These are phyloP conservation scores for Stagonosporopsis chrysanthemi DNA, from an alignment of 2,329 filamentous ascomycete species.

Conservation along the genomic window DNA sequence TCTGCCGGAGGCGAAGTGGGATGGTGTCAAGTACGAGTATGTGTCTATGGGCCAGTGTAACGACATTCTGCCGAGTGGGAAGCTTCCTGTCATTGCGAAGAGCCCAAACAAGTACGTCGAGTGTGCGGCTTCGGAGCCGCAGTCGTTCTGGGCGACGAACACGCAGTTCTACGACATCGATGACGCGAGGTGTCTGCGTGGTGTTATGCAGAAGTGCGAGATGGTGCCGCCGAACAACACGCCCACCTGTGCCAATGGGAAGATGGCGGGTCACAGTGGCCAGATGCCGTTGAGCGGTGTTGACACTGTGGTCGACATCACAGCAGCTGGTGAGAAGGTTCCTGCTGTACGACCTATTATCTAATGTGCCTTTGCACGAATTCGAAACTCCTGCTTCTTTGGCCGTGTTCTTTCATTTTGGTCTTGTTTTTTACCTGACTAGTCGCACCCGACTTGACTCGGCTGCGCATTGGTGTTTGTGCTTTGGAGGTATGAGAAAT, in stretches of 20 bases:
- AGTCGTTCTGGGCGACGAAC: constrained; percentile 18
- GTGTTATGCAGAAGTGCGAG: constrained; percentile 29
- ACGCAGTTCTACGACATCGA: constrained; percentile 55
- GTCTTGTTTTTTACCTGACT: background rate
- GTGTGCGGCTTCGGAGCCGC: constrained; percentile 21
- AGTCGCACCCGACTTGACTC: too few species aligned
- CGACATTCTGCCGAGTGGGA: constrained; percentile 53
- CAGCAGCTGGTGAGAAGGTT: constrained; percentile 17
- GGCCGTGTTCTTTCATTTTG: background rate
- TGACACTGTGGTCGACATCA: constrained; percentile 24
- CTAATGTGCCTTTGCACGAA: background rate
- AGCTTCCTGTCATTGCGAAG: constrained; percentile 26
- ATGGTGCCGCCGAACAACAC: constrained; percentile 24
- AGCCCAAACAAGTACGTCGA: constrained; percentile 23
- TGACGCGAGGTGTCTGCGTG: constrained; percentile 15
- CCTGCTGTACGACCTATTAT: constrained; percentile 5
- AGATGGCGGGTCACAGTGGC: constrained; percentile 21
- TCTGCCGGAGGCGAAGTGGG: constrained; percentile 45
- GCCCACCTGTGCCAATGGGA: constrained; percentile 24
- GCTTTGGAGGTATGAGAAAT: too few species aligned
- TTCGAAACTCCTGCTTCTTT: too few species aligned
- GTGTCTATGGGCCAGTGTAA: constrained; percentile 59
- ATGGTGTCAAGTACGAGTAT: constrained; percentile 62
- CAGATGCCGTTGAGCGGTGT: constrained; percentile 19
- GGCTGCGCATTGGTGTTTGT: too few species aligned